Conservation (phyloP, 257 asterid genomes). For the Solanum tarapatanum region DNA sequence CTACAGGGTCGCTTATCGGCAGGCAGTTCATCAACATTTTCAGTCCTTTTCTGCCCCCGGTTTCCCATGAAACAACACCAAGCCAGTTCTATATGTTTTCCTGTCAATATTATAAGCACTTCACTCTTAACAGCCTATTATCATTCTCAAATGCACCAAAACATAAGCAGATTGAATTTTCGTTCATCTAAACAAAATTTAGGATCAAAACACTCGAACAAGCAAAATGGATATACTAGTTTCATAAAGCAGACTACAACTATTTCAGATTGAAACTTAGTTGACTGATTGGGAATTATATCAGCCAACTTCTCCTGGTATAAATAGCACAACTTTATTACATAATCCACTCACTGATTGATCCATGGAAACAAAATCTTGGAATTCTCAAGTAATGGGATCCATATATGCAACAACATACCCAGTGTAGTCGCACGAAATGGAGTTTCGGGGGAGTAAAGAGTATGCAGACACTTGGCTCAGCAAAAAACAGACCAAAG, state of each 20-base stretch:
- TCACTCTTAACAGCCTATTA: neutral
- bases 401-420: neutral
- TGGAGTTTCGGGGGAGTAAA: neutral
- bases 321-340: neutral
- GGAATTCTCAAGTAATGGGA: neutral
- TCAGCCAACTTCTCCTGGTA: neutral
- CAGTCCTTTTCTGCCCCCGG: constrained; percentile 88
- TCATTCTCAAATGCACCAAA: neutral
- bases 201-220: neutral
- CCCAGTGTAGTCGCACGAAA: neutral
- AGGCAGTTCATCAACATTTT: constrained; percentile 63
- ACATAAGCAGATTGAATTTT: neutral
- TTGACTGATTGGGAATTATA: neutral
- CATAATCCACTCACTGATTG: neutral
- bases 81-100: constrained; percentile 2
- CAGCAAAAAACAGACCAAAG: neutral
- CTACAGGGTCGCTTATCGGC: constrained; percentile 93
- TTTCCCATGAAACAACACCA: constrained; percentile 39
- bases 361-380: neutral
- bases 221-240: neutral
- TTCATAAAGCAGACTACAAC: neutral
- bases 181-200: neutral
- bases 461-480: neutral
- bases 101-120: neutral
- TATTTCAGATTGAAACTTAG: neutral